Evolutionary conservation across 2,329 filamentous ascomycete genomes (phyloP), one percentile per base, ranked within the genome.

Genomic region (Fusarium clavum): DNA sequence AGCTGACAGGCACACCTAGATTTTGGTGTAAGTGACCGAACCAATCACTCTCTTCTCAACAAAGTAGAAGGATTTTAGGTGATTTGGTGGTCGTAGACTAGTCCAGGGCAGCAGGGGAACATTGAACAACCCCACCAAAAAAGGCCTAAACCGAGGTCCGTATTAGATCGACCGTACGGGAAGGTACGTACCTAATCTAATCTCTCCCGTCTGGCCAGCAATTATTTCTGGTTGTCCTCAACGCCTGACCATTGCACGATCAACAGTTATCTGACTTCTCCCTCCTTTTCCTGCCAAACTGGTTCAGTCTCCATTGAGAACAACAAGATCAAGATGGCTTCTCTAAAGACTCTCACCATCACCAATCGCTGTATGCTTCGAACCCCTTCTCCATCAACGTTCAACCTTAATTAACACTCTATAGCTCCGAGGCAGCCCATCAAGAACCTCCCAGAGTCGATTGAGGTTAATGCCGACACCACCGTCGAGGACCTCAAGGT

Each of bases 401-500:
- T 11, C 34, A 24, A 8, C 18, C 20, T 22, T 32, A 25, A 30
- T 54, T 64, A 41, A 73, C 55, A 41, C 46, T 44, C 18, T 27
- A 43, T 61, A 83, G 83, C 82, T 66, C 83, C 84, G 52, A 84
- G 82, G 75, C 80, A 85, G 71, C 83, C 84, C 64, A 80, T 89
- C 77, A 86, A 83, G 79, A 83, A 83, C 64, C 84, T 89, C n/a
- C 87, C 87, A 18, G 65, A 80, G 20, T 80, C 83, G 22, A 71
- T 89, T 73, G 83, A 87, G 64, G 71, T 89, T 22, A 77, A 83
- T 27, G 68, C 77, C 64, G 80, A 84, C 63, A 83, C 87, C 62
- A 90, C 86, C 11, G 83, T 91, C 61, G 88, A 91, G 73, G 85
- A 88, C 76, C 83, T 87, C 70, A 90, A 91, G 82, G 79, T 80